Percentiles rank a stretch among this genome's conserved stretches.
Conservation (phyloP, 2,329 filamentous ascomycete species). For the Colletotrichum plurivorum region DNA sequence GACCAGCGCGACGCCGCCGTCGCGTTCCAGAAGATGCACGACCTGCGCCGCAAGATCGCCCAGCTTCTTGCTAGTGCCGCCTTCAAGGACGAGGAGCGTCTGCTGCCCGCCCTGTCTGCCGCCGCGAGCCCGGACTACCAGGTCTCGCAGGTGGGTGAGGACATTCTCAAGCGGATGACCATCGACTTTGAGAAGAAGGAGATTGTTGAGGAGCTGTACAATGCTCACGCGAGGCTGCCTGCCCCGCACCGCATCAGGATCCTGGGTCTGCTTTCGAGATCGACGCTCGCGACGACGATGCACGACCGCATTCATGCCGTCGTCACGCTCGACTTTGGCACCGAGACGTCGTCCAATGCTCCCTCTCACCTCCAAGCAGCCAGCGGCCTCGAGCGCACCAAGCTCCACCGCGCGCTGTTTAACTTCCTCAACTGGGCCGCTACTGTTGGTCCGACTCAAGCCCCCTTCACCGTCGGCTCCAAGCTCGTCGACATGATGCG, state of each 20-base stretch:
- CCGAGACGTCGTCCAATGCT: conserved; percentile 29
- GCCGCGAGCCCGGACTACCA: conserved; percentile 86
- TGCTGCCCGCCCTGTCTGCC: conserved; percentile 86
- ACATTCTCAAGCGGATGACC: conserved; percentile 85
- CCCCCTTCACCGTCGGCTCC: conserved; percentile 76
- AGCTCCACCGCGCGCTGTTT: conserved; percentile 86
- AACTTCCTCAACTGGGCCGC: conserved; percentile 91
- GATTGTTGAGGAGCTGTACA: conserved; percentile 77
- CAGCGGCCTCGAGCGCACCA: conserved; percentile 80
- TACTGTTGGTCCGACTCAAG: conserved; percentile 73
- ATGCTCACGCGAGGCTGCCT: conserved; percentile 80
- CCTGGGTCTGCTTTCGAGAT: conserved; percentile 82
- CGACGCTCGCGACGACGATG: conserved; percentile 79
- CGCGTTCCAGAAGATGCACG: conserved; percentile 56
- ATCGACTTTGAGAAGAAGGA: conserved; percentile 79
- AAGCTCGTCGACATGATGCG: conserved; percentile 78
- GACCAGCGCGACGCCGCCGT: conserved; percentile 61
- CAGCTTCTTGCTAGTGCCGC: conserved; percentile 86
- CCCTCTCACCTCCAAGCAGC: conserved; percentile 51
- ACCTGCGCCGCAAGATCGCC: conserved; percentile 70
- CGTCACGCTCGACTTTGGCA: conserved; percentile 74
- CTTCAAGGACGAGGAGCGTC: conserved; percentile 86
- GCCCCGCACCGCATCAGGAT: conserved; percentile 83
- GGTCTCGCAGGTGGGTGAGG: conserved; percentile 88
- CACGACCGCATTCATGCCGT: conserved; percentile 77